Percentiles rank a stretch among this genome's conserved stretches.
phyloP scores from a whole-genome alignment of 1,284 basidiomycete genomes.

The Cryptococcus sp. region DNA sequence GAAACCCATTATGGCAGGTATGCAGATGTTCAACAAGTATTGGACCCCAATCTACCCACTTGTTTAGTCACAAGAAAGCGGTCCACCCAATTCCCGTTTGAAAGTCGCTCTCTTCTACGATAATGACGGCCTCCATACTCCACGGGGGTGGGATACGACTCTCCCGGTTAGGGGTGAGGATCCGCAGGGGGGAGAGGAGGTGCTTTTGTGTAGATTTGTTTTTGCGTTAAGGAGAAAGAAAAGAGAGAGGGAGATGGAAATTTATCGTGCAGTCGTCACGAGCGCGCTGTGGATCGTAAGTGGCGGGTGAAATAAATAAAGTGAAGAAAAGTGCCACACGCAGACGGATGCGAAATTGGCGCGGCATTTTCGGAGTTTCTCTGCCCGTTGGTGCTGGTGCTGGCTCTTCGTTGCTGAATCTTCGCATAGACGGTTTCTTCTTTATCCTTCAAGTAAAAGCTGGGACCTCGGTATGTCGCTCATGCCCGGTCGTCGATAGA shows the following conservation, averaged over 20 bases:
- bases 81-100: slow-evolving; percentile 43
- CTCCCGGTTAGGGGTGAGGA: slow-evolving; percentile 13
- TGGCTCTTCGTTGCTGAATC: neutral
- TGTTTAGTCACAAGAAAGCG: slow-evolving; percentile 16
- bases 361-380: neutral
- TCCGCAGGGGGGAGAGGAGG: slow-evolving; percentile 21
- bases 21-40: neutral
- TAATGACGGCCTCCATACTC: slow-evolving; percentile 35
- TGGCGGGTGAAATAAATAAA: neutral
- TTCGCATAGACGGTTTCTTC: neutral
- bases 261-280: neutral
- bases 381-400: neutral
- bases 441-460: slow-evolving; percentile 22
- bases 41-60: neutral
- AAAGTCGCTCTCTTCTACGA: slow-evolving; percentile 33
- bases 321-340: neutral
- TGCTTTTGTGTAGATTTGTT: slow-evolving; percentile 40
- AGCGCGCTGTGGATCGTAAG: neutral
- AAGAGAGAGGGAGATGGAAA: neutral
- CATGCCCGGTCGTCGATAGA: neutral
- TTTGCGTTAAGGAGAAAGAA: slow-evolving; percentile 17
- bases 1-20: neutral
- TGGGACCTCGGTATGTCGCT: slow-evolving; percentile 15
- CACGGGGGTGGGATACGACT: slow-evolving; percentile 15
- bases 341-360: neutral